These are phyloP conservation scores for Penicillium silybi DNA, from an alignment of 495 filamentous ascomycete genomes.

Conservation along the genomic window DNA sequence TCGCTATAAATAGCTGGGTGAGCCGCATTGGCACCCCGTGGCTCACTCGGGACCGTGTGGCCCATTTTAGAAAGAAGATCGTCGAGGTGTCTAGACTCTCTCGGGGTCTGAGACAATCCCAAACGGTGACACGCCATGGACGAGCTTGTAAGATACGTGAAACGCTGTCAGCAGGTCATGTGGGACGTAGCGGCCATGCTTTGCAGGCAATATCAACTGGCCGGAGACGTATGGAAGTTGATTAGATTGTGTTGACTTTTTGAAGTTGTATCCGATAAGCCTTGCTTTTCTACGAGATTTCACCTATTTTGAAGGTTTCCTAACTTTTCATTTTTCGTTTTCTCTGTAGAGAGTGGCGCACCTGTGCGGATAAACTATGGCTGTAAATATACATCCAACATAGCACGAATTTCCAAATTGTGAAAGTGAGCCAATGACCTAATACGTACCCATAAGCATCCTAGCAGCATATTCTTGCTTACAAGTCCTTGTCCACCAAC, in stretches of 20 bases:
- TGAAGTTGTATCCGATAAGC: not conserved
- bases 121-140: not conserved
- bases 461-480: not conserved
- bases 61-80: not conserved
- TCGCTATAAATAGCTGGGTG: not conserved
- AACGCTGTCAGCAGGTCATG: not conserved
- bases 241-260: no score
- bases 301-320: no score
- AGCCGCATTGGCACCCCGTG: not conserved
- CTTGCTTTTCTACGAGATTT: no score
- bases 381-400: not conserved
- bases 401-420: not conserved
- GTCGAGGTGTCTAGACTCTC: not conserved
- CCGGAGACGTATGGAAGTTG: no score
- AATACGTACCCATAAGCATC: not conserved
- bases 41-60: not conserved
- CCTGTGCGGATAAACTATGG: no score
- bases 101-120: constrained; percentile 8
- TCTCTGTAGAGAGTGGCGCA: no score
- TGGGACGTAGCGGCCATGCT: not conserved
- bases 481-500: not conserved
- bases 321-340: no score
- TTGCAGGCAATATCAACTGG: not conserved
- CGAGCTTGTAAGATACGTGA: constrained; percentile 1
- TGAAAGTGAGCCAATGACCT: not conserved